Evolutionary conservation across 805 yeast species (phyloP), one percentile per base, ranked within the genome.

Genomic region (Metschnikowia aberdeeniae): DNA sequence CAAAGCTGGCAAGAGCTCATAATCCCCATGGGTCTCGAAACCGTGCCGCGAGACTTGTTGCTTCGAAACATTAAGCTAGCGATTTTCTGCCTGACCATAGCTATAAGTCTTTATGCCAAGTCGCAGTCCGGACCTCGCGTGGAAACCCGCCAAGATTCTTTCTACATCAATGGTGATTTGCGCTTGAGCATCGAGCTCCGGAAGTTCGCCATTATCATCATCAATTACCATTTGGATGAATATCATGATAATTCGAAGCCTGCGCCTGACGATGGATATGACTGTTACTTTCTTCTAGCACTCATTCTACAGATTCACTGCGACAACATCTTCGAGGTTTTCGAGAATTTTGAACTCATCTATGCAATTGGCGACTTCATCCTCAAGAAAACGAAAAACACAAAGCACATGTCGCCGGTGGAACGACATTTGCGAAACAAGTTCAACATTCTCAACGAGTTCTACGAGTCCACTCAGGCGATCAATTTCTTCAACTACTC

Each of bases 391-490:
- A 37, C 45, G 11, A 34, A 35, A 17, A 31, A 40, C 26, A 57
- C 57, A 27, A 55, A 54, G 12, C 57, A 64, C 22, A 34, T 26
- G 26, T 34, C 54, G 1, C 47, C 55, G 2, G 36, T 47, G 28
- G 54, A 66, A 3, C 59, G 58, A 13, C 57, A 58, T 26, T 47
- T 66, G 33, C 53, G 63, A 42, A 54, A 55, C 36, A 57, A 56
- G 27, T 67, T 73, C 57, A 61, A 50, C 46, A 64, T 58, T 51
- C 51, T 66, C 49, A 55, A 62, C 48, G 53, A 69, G 12, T 68
- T 74, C 43, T 78, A 63, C 54, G 70, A 63, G 46, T 70, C 80
- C 10, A 76, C 82, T 1, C 76, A 77, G 34, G 64, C 75, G 1
- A 72, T 78, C 33, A 78, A 75, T 53, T 53, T 67, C 11, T 67